These are phyloP conservation scores for Sherardia arvensis DNA, from an alignment of 257 asterid species.

Conservation along the genomic window DNA sequence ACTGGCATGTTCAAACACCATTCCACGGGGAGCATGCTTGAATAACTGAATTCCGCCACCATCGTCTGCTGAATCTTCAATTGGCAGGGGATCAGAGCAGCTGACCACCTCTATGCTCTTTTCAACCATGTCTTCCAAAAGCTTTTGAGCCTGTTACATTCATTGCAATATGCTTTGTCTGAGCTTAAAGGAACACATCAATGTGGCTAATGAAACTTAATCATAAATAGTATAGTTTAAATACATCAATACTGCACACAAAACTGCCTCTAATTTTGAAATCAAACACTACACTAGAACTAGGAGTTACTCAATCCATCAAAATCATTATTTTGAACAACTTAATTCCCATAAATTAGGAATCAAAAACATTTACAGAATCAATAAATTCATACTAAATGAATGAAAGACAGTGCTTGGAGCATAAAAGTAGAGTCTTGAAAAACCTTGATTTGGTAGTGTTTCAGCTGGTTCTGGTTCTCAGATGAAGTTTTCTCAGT, in stretches of 20 bases:
- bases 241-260: too few species aligned
- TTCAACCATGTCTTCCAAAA: slow-evolving; percentile 50
- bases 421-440: neutral
- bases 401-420: neutral
- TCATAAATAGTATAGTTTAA: too few species aligned
- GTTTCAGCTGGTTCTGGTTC: slow-evolving; percentile 37
- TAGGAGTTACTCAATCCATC: neutral
- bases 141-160: slow-evolving; percentile 48
- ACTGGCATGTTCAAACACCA: slow-evolving; percentile 56
- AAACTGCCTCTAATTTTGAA: neutral
- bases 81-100: slow-evolving; percentile 11
- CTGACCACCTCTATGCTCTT: slow-evolving; percentile 48
- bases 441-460: slow-evolving; percentile 63
- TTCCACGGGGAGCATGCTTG: slow-evolving; percentile 64
- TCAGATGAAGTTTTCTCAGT: slow-evolving; percentile 8
- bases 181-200: neutral
- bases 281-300: neutral
- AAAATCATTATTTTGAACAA: neutral
- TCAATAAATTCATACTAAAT: too few species aligned
- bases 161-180: neutral
- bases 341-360: neutral
- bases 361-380: neutral
- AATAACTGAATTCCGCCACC: slow-evolving; percentile 73
- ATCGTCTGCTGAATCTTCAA: slow-evolving; percentile 25
- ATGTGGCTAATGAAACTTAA: neutral